These are phyloP conservation scores for Fonsecaea monophora DNA, from an alignment of 2,329 filamentous ascomycete genomes.

Conservation along the genomic window DNA sequence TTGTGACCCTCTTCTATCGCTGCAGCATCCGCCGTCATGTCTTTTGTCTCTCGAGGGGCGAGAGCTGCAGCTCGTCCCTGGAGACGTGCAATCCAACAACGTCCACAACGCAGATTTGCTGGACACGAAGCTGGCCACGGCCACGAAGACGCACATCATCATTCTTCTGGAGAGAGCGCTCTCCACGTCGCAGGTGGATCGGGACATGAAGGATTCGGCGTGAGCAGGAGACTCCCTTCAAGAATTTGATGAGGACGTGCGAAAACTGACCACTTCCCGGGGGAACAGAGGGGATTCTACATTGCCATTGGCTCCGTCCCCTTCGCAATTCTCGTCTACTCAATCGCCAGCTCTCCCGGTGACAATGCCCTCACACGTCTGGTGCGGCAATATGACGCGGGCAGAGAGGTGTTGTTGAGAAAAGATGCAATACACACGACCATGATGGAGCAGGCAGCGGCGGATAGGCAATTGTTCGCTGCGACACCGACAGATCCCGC, in stretches of 20 bases:
- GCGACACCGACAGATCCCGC: slow-evolving; percentile 50
- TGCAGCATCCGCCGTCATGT: slow-evolving; percentile 37
- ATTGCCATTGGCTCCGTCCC: slow-evolving; percentile 53
- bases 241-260: background rate
- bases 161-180: slow-evolving; percentile 41
- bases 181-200: slow-evolving; percentile 46
- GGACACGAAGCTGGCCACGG: slow-evolving; percentile 49
- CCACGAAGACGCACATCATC: slow-evolving; percentile 41
- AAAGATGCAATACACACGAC: slow-evolving; percentile 67
- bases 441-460: slow-evolving; percentile 67
- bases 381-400: slow-evolving; percentile 39
- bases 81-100: slow-evolving; percentile 35
- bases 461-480: slow-evolving; percentile 67
- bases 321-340: slow-evolving; percentile 52
- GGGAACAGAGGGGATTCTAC: slow-evolving; percentile 55
- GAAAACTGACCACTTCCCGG: slow-evolving; percentile 25
- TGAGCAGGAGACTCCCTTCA: slow-evolving; percentile 44
- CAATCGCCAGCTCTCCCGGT: slow-evolving; percentile 40
- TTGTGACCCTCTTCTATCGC: slow-evolving; percentile 12
- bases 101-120: slow-evolving; percentile 51
- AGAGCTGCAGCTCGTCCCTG: slow-evolving; percentile 40
- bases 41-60: slow-evolving; percentile 37
- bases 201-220: slow-evolving; percentile 55
- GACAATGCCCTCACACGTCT: slow-evolving; percentile 34
- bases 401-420: slow-evolving; percentile 60